Percentiles rank a stretch among this genome's conserved stretches.
Conservation (phyloP, 441 rosid species). For the Corymbia citriodora region DNA sequence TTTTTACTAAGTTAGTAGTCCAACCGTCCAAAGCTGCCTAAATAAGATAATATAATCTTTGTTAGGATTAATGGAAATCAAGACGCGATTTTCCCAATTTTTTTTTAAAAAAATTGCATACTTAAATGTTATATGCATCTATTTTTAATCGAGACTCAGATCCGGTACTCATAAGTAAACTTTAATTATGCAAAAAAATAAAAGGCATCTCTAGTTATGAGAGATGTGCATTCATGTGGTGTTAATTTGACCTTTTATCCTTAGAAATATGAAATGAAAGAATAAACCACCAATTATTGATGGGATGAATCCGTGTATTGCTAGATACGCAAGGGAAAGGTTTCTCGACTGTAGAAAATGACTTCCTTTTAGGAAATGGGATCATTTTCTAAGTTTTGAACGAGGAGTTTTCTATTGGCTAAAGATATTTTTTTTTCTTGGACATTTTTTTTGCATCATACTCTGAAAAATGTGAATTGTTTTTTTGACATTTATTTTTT, state of each 20-base stretch:
- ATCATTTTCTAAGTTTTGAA: background rate
- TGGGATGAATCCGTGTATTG: background rate
- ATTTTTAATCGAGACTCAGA: too few species aligned
- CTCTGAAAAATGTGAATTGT: background rate
- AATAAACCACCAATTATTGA: background rate
- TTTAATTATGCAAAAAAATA: rapidly evolving
- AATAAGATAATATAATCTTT: background rate
- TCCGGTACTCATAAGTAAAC: background rate
- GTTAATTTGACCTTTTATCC: background rate
- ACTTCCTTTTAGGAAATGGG: background rate
- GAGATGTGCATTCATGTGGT: background rate
- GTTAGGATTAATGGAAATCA: background rate
- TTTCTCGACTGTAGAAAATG: background rate
- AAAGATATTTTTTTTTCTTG: background rate
- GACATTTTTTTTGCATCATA: background rate
- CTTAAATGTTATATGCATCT: background rate
- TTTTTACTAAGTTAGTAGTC: background rate
- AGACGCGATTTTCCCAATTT: background rate
- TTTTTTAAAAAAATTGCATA: background rate
- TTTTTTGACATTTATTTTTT: background rate
- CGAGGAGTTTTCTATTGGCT: background rate
- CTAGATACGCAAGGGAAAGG: background rate
- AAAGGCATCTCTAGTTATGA: background rate
- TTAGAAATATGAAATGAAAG: background rate
- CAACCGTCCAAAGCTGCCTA: background rate